Evolutionary conservation across 129 eudicot genomes (phyloP).

Genomic region (Helichrysum umbraculigerum): DNA sequence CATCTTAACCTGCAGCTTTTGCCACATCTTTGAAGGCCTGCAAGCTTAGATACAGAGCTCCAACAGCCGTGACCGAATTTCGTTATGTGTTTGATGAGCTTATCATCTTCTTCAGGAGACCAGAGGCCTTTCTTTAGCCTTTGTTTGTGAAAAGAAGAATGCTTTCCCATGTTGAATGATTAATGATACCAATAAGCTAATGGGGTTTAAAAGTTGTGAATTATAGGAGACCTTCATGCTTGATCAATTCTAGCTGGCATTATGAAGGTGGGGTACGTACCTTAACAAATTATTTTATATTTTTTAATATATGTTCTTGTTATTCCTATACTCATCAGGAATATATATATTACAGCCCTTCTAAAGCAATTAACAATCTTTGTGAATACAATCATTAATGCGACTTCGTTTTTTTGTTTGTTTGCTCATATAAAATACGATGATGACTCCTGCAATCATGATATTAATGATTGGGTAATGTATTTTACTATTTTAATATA

Average conservation of each 20-base stretch:
- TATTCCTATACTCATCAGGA: too few relatives aligned
- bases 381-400: not conserved
- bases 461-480: not conserved
- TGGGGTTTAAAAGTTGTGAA: not conserved
- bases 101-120: conserved; percentile 17
- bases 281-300: too few relatives aligned
- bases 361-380: too few relatives aligned
- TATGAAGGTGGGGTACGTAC: conserved; percentile 2
- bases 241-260: not conserved
- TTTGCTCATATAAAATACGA: too few relatives aligned
- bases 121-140: conserved; percentile 5
- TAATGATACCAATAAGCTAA: not conserved
- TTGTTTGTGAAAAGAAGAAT: not conserved
- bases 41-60: conserved; percentile 5
- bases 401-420: too few relatives aligned
- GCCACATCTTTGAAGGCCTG: not conserved
- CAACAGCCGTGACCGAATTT: conserved; percentile 6
- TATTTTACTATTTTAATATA: too few relatives aligned
- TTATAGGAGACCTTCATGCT: not conserved
- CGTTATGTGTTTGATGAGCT: conserved; percentile 1
- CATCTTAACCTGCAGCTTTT: not conserved
- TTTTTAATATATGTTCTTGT: not conserved
- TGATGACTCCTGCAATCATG: not conserved
- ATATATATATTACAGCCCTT: too few relatives aligned
- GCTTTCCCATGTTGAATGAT: not conserved